A percentile compares a stretch with the other conserved stretches of the same genome.
phyloP scores from a whole-genome alignment of 179 eudicot genomes.

The Vitellaria paradoxa region DNA sequence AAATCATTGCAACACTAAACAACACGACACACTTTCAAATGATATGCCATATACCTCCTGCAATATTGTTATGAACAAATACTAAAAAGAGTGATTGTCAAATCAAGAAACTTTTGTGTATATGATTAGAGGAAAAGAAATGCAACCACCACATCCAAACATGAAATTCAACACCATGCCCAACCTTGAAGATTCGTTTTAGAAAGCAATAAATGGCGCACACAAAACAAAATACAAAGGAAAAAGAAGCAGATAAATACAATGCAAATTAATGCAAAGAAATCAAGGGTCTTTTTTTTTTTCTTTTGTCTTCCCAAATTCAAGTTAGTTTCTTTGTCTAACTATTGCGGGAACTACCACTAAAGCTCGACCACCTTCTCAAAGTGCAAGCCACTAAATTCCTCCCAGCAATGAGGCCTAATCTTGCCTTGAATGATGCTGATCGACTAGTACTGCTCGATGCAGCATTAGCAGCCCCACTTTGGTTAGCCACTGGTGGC shows the following conservation, averaged over 20 bases:
- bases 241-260: background rate
- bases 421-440: slow-evolving; percentile 35
- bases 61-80: background rate
- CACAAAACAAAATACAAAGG: slow-evolving; percentile 8
- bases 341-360: slow-evolving; percentile 23
- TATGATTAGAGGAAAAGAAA: background rate
- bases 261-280: background rate
- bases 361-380: slow-evolving; percentile 48
- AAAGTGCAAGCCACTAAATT: slow-evolving; percentile 37
- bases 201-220: slow-evolving; percentile 8
- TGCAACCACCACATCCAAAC: background rate
- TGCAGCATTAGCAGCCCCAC: slow-evolving; percentile 16
- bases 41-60: background rate
- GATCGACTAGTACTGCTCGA: slow-evolving; percentile 27
- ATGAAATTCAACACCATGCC: background rate
- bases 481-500: slow-evolving; percentile 13
- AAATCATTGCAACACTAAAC: background rate
- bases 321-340: slow-evolving; percentile 16
- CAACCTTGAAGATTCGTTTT: background rate
- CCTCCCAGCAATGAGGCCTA: slow-evolving; percentile 37
- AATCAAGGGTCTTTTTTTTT: background rate
- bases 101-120: background rate
- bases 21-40: background rate
- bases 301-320: slow-evolving; percentile 5
- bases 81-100: background rate